Evolutionary conservation across 2,329 filamentous ascomycete genomes (phyloP).

Genomic region (Xylariaceae sp.): DNA sequence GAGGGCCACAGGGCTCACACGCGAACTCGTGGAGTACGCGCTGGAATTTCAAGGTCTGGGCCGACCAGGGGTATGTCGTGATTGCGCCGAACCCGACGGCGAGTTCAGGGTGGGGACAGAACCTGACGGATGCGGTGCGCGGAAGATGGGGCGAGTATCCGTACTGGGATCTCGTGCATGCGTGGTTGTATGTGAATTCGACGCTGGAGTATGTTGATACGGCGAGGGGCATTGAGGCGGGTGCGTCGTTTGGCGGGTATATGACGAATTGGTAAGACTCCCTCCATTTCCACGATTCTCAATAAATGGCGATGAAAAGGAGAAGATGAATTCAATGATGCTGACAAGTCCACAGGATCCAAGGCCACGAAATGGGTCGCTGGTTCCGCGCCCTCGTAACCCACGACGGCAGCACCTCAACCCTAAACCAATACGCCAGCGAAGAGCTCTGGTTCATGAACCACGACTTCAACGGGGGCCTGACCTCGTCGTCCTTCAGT

Average conservation of each 20-base stretch:
- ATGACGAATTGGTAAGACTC: constrained; percentile 47
- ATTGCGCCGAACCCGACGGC: constrained; percentile 51
- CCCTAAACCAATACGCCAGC: constrained; percentile 32
- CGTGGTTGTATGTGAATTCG: constrained; percentile 47
- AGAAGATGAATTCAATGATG: no score
- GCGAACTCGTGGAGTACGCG: constrained; percentile 48
- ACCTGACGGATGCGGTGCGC: constrained; percentile 47
- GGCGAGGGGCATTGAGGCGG: constrained; percentile 44
- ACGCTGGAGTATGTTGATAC: constrained; percentile 48
- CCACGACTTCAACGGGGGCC: constrained; percentile 45
- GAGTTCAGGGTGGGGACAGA: constrained; percentile 49
- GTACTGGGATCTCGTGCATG: constrained; percentile 50
- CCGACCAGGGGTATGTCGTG: constrained; percentile 53
- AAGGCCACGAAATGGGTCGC: constrained; percentile 48
- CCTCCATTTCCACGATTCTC: background rate
- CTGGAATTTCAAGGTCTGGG: constrained; percentile 51
- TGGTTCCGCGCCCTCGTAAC: constrained; percentile 54
- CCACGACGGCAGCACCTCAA: constrained; percentile 43
- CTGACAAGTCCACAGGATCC: constrained; percentile 36
- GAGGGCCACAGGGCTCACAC: constrained; percentile 49
- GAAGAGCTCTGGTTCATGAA: constrained; percentile 37
- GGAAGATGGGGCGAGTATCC: constrained; percentile 48
- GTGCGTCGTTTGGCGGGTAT: constrained; percentile 51
- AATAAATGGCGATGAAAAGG: no score
- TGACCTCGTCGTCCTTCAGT: constrained; percentile 38